phyloP scores from a whole-genome alignment of 2,329 filamentous ascomycete genomes.

The Niveomyces coronatus region DNA sequence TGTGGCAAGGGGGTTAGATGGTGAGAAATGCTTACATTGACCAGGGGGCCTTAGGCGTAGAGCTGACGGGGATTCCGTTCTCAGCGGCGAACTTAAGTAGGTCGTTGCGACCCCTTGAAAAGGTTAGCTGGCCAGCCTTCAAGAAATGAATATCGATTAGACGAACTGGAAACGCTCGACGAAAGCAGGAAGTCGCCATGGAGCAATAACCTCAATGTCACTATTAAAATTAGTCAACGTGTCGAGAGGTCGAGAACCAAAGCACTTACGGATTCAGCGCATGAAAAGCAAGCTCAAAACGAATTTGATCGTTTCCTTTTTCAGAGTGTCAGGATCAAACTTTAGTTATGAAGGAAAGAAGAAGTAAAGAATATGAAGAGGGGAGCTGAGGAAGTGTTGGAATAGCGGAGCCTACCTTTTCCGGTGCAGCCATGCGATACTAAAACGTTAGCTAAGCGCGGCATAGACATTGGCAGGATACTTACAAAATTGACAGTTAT shows the following conservation, averaged over 20 bases:
- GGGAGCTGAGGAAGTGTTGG: background rate
- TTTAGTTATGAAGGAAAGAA: too few relatives aligned
- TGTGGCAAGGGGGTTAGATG: background rate
- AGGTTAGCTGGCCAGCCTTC: slow-evolving; percentile 9
- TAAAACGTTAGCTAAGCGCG: too few relatives aligned
- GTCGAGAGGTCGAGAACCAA: slow-evolving; percentile 46
- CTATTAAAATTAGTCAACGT: too few relatives aligned
- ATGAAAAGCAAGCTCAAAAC: background rate
- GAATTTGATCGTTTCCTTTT: too few relatives aligned
- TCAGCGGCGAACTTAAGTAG: slow-evolving; percentile 61
- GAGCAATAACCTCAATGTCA: slow-evolving; percentile 66
- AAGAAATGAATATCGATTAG: background rate
- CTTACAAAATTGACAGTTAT: slow-evolving; percentile 30
- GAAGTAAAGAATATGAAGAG: too few relatives aligned
- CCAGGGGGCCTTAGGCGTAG: slow-evolving; percentile 64
- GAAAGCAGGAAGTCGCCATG: slow-evolving; percentile 62
- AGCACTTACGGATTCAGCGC: slow-evolving; percentile 25
- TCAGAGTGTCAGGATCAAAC: too few relatives aligned
- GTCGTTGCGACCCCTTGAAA: slow-evolving; percentile 57
- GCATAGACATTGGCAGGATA: too few relatives aligned
- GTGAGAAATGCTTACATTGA: slow-evolving; percentile 28
- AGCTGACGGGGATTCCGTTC: slow-evolving; percentile 60
- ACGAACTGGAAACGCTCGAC: slow-evolving; percentile 51
- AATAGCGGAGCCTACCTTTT: slow-evolving; percentile 33
- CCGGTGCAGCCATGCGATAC: slow-evolving; percentile 52